phyloP scores from a whole-genome alignment of 2,329 filamentous ascomycete genomes.

The Penicillium rolfsii region DNA sequence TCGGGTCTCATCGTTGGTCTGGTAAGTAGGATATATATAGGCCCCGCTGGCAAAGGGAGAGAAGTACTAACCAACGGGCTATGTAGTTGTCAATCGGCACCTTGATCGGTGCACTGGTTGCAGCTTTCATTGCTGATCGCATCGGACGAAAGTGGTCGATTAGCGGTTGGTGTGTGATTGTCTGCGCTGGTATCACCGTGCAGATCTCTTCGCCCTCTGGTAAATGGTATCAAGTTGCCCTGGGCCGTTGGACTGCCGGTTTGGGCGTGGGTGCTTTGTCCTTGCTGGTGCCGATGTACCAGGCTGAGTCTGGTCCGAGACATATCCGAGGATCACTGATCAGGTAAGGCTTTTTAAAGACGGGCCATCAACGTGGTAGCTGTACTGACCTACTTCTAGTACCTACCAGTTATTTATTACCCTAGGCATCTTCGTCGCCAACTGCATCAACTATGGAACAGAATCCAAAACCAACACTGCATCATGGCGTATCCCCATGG shows the following conservation, averaged over 20 bases:
- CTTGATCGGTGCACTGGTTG: constrained; percentile 46
- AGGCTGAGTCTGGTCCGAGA: constrained; percentile 49
- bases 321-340: constrained; percentile 52
- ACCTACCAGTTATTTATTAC: constrained; percentile 55
- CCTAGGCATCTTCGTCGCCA: constrained; percentile 51
- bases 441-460: constrained; percentile 53
- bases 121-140: constrained; percentile 47
- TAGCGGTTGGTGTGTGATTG: constrained; percentile 43
- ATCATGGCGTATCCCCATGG: constrained; percentile 57
- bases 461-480: constrained; percentile 41
- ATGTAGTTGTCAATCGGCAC: constrained; percentile 50
- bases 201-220: constrained; percentile 45
- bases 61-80: neutral
- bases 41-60: neutral
- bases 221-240: constrained; percentile 47
- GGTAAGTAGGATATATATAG: constrained; percentile 32
- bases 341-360: constrained; percentile 28
- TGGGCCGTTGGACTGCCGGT: constrained; percentile 50
- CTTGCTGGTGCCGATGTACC: constrained; percentile 51
- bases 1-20: constrained; percentile 49
- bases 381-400: constrained; percentile 25
- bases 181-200: constrained; percentile 46
- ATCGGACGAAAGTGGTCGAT: constrained; percentile 50
- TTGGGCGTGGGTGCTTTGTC: constrained; percentile 49
- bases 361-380: neutral